Conservation (phyloP, 768 basidiomycete genomes). For the Phylloporus scabripes region DNA sequence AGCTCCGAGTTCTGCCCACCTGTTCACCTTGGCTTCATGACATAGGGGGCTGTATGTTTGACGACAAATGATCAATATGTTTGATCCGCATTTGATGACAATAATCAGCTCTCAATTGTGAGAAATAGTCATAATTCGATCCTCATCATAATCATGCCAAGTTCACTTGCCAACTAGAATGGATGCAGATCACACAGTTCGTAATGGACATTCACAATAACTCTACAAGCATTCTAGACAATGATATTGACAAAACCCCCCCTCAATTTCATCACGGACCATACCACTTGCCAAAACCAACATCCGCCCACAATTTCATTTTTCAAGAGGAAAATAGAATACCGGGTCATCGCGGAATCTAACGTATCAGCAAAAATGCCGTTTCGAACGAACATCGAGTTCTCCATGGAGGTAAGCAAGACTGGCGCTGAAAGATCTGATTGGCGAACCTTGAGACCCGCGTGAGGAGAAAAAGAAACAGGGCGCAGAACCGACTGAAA, state of each 20-base stretch:
- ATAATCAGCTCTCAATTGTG: too few species aligned
- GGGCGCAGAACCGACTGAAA: background rate
- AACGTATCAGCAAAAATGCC: conserved; percentile 2
- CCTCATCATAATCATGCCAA: background rate
- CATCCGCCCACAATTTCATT: background rate
- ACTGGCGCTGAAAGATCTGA: background rate
- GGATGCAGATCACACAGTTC: background rate
- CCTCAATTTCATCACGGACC: background rate
- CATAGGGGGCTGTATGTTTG: background rate
- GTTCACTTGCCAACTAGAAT: background rate
- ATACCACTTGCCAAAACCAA: background rate
- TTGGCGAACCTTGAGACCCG: conserved; percentile 6
- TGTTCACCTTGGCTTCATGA: background rate
- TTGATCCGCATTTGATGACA: too few species aligned
- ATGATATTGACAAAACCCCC: too few species aligned
- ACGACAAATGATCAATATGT: too few species aligned
- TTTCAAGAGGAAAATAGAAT: background rate
- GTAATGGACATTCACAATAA: background rate
- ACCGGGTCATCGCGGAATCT: background rate
- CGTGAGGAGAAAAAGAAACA: background rate
- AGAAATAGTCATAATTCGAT: background rate
- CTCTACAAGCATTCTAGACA: too few species aligned
- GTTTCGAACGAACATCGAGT: background rate
- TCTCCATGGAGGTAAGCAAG: conserved; percentile 8
- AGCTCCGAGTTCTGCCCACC: too few species aligned